Evolutionary conservation across 1,284 basidiomycete genomes (phyloP).

Genomic region (Ustilago trichophora): DNA sequence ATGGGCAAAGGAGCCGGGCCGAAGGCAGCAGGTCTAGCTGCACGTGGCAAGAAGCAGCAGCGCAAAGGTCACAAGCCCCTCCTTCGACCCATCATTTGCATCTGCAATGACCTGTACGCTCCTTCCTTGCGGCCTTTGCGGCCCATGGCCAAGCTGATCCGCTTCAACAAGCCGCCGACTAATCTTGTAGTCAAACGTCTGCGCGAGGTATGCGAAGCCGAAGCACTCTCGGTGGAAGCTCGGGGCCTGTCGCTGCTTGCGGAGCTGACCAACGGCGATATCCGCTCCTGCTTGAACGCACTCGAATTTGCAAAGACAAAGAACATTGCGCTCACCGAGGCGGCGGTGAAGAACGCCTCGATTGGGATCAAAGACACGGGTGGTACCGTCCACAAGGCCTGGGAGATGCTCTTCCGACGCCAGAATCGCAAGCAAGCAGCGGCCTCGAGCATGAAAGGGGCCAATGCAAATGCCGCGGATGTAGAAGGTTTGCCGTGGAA

Average conservation of each 20-base stretch:
- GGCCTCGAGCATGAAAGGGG: slow-evolving; percentile 36
- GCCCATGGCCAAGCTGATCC: slow-evolving; percentile 82
- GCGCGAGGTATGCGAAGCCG: slow-evolving; percentile 83
- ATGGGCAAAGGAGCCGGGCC: slow-evolving; percentile 47
- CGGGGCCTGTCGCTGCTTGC: slow-evolving; percentile 84
- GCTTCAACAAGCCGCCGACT: slow-evolving; percentile 84
- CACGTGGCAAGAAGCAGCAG: slow-evolving; percentile 72
- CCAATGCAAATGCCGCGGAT: slow-evolving; percentile 18
- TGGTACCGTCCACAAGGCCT: slow-evolving; percentile 56
- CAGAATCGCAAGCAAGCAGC: slow-evolving; percentile 44
- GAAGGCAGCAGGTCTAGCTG: slow-evolving; percentile 28
- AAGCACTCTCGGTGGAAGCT: slow-evolving; percentile 80
- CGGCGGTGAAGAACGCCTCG: slow-evolving; percentile 44
- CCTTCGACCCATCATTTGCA: slow-evolving; percentile 94
- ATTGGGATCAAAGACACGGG: slow-evolving; percentile 64
- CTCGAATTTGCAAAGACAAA: slow-evolving; percentile 90
- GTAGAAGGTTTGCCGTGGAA: slow-evolving; percentile 37
- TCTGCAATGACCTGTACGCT: slow-evolving; percentile 90
- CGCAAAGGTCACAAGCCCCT: slow-evolving; percentile 73
- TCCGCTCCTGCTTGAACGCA: slow-evolving; percentile 92
- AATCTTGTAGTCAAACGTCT: slow-evolving; percentile 84
- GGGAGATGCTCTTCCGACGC: slow-evolving; percentile 60
- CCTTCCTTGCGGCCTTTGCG: slow-evolving; percentile 84
- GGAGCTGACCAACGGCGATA: slow-evolving; percentile 85
- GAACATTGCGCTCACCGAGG: slow-evolving; percentile 46